These are phyloP conservation scores for Glebionis coronaria DNA, from an alignment of 129 eudicot species.

Conservation along the genomic window DNA sequence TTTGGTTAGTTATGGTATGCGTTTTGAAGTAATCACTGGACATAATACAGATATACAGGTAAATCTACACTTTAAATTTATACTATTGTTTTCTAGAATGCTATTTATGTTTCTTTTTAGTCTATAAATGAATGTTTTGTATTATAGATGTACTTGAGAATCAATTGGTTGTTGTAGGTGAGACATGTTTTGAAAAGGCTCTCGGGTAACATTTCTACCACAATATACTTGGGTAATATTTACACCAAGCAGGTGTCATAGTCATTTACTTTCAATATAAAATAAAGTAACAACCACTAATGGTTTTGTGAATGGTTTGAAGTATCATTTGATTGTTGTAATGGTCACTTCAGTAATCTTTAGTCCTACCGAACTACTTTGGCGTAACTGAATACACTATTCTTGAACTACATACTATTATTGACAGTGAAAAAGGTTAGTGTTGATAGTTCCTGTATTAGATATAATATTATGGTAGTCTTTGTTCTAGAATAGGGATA, in stretches of 20 bases:
- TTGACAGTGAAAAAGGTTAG: background rate
- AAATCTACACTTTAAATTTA: too few relatives aligned
- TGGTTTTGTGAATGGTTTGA: constrained; percentile 4
- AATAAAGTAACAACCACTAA: constrained; percentile 4
- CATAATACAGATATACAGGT: too few relatives aligned
- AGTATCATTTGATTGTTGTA: background rate
- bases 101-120: too few relatives aligned
- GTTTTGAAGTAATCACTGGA: too few relatives aligned
- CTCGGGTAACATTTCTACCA: too few relatives aligned
- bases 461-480: background rate
- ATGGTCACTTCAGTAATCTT: background rate
- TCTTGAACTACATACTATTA: background rate
- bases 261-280: background rate
- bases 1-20: too few relatives aligned
- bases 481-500: background rate
- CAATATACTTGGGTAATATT: too few relatives aligned
- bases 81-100: too few relatives aligned
- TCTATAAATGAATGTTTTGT: too few relatives aligned
- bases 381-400: background rate
- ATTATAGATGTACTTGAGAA: too few relatives aligned
- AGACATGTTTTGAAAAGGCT: too few relatives aligned
- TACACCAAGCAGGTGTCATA: background rate
- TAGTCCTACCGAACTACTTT: background rate
- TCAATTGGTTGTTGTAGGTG: too few relatives aligned
- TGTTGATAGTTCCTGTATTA: background rate